A percentile compares a stretch with the other conserved stretches of the same genome.
These are phyloP conservation scores for Eucalyptus coolabah DNA, from an alignment of 345 rosid genomes.

Conservation along the genomic window DNA sequence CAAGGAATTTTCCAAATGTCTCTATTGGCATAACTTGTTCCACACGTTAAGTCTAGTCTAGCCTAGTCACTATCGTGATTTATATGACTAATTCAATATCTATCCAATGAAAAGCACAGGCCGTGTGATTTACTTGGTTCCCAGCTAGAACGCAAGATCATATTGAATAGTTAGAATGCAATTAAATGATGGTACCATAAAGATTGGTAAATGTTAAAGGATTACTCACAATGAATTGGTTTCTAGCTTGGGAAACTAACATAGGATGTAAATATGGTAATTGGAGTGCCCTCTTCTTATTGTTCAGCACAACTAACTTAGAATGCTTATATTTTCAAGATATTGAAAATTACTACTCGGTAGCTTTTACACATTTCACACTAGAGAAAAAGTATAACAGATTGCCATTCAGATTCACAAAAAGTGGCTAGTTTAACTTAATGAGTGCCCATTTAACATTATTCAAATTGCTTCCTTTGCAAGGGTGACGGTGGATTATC, in stretches of 20 bases:
- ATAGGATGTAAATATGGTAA: neutral
- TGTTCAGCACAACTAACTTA: neutral
- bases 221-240: too few species aligned
- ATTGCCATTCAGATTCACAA: neutral
- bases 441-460: neutral
- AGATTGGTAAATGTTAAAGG: neutral
- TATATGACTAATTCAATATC: neutral
- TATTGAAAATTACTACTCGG: too few species aligned
- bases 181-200: too few species aligned
- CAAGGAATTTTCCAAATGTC: accelerated
- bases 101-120: neutral
- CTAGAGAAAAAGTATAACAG: neutral
- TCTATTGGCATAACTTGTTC: neutral
- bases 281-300: neutral
- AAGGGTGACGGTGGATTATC: neutral
- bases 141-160: too few species aligned
- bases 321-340: neutral
- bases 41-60: neutral
- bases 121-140: too few species aligned
- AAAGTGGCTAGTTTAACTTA: neutral
- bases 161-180: too few species aligned
- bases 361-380: neutral
- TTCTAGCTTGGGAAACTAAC: too few species aligned
- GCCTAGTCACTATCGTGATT: too few species aligned
- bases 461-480: too few species aligned